These are phyloP conservation scores for Trichoderma atroviride DNA, from an alignment of 2,329 filamentous ascomycete species.

Conservation along the genomic window DNA sequence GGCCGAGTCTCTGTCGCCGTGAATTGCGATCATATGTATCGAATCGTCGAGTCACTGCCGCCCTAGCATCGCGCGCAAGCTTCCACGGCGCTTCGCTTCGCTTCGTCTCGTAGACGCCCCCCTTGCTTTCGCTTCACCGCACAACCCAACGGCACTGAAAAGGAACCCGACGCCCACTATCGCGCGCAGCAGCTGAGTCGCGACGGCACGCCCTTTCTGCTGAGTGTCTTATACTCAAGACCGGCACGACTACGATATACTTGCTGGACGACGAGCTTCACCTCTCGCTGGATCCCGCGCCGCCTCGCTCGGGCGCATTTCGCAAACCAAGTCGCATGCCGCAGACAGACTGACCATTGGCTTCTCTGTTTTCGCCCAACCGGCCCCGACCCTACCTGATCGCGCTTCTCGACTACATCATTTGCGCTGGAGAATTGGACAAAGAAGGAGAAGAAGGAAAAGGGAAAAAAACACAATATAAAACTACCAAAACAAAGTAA, in stretches of 20 bases:
- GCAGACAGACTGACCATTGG: not conserved
- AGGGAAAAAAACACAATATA: not conserved
- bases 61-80: constrained; percentile 3
- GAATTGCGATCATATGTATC: constrained; percentile 24
- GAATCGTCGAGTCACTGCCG: not conserved
- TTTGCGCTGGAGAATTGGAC: constrained; percentile 8
- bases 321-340: constrained; percentile 14
- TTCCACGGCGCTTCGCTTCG: constrained; percentile 7
- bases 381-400: not conserved
- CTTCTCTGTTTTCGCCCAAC: not conserved
- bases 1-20: constrained; percentile 12
- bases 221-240: not conserved
- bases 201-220: constrained; percentile 19
- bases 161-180: constrained; percentile 9
- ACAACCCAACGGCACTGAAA: constrained; percentile 8
- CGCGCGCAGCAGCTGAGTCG: constrained; percentile 23
- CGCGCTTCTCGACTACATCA: constrained; percentile 7
- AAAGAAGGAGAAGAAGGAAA: not conserved
- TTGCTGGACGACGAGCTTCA: not conserved
- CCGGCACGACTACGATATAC: not conserved
- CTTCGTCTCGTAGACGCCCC: not conserved
- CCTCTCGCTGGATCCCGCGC: not conserved
- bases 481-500: not conserved
- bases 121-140: constrained; percentile 26
- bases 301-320: constrained; percentile 23